Evolutionary conservation across 805 yeast species (phyloP).

Genomic region (Komagataella pastoris): DNA sequence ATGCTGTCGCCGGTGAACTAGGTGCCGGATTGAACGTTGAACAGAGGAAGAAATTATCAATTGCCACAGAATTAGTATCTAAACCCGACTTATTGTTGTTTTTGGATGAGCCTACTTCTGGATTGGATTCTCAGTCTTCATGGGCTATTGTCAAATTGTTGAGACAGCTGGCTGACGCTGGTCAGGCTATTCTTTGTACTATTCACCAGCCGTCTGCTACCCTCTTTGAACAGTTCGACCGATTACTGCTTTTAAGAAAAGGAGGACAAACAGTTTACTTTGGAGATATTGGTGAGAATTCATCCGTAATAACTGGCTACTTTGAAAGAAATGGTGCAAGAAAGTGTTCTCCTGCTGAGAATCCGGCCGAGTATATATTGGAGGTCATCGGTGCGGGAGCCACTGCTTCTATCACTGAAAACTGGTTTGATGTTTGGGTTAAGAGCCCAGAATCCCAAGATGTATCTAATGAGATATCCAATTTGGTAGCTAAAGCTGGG

Average conservation of each 20-base stretch:
- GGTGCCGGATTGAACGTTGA: conserved; percentile 29
- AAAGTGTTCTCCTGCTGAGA: conserved; percentile 23
- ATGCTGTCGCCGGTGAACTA: conserved; percentile 25
- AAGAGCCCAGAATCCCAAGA: conserved; percentile 9
- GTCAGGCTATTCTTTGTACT: conserved; percentile 42
- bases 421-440: conserved; percentile 20
- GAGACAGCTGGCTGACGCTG: conserved; percentile 28
- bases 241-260: conserved; percentile 29
- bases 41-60: conserved; percentile 27
- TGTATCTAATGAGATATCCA: conserved; percentile 12
- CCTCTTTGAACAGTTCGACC: conserved; percentile 31
- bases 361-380: conserved; percentile 30
- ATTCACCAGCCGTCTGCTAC: conserved; percentile 44
- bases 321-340: conserved; percentile 26
- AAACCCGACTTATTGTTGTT: conserved; percentile 31
- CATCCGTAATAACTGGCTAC: conserved; percentile 17
- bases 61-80: conserved; percentile 33
- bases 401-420: conserved; percentile 22
- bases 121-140: conserved; percentile 37
- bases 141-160: conserved; percentile 35
- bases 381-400: conserved; percentile 33
- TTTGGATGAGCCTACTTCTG: conserved; percentile 42
- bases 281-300: conserved; percentile 24
- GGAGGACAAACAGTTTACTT: conserved; percentile 36
- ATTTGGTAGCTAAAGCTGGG: conserved; percentile 3